Conservation (phyloP, 2,329 filamentous ascomycete species). For the Cryphonectria nitschkei region DNA sequence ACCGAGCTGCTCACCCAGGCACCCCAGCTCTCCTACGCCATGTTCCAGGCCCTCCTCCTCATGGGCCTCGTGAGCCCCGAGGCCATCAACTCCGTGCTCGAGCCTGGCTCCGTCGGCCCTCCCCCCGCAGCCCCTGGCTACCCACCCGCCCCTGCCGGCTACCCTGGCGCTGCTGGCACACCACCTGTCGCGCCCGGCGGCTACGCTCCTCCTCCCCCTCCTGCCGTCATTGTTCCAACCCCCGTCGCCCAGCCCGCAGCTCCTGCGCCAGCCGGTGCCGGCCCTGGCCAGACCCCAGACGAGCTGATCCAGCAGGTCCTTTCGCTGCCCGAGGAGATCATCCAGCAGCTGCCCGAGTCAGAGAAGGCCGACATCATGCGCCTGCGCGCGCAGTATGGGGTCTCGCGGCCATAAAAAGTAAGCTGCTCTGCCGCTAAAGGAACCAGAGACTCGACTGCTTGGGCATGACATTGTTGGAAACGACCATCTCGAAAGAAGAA, state of each 20-base stretch:
- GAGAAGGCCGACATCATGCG: slow-evolving; percentile 80
- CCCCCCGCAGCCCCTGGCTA: slow-evolving; percentile 40
- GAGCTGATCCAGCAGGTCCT: slow-evolving; percentile 81
- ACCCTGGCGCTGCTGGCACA: slow-evolving; percentile 48
- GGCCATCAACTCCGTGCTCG: slow-evolving; percentile 79
- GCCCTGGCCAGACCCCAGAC: slow-evolving; percentile 60
- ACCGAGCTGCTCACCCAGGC: slow-evolving; percentile 86
- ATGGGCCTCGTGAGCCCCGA: slow-evolving; percentile 90
- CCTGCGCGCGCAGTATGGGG: slow-evolving; percentile 57
- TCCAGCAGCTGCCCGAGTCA: slow-evolving; percentile 75
- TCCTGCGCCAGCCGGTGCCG: slow-evolving; percentile 40
- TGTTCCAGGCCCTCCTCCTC: slow-evolving; percentile 90
- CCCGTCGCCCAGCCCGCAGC: slow-evolving; percentile 45
- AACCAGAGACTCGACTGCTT: too few species aligned
- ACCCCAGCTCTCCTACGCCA: slow-evolving; percentile 90
- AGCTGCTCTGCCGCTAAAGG: too few species aligned
- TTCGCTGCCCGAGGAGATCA: slow-evolving; percentile 76
- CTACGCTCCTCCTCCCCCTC: slow-evolving; percentile 51
- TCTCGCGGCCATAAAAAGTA: slow-evolving; percentile 11
- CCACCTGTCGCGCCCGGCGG: slow-evolving; percentile 50
- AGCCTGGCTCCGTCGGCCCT: slow-evolving; percentile 51
- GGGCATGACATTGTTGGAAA: neutral
- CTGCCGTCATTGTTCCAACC: slow-evolving; percentile 38
- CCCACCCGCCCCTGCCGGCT: slow-evolving; percentile 42
- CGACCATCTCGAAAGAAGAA: neutral